Conservation (phyloP, 2,329 filamentous ascomycete species). For the Balansia obtecta region DNA sequence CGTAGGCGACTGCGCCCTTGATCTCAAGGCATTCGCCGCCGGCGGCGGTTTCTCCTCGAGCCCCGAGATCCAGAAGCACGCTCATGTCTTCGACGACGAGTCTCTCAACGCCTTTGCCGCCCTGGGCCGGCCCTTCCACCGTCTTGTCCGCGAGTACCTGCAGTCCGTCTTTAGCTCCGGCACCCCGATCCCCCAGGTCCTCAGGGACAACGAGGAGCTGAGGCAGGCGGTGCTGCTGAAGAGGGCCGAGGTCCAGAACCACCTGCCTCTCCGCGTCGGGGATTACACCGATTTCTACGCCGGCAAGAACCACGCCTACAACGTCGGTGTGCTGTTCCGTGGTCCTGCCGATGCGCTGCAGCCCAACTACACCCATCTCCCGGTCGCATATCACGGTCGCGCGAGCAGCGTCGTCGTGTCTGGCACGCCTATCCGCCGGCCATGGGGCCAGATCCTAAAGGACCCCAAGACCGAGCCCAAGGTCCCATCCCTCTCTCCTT, state of each 20-base stretch:
- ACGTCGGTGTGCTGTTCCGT: constrained; percentile 58
- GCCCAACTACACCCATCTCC: constrained; percentile 70
- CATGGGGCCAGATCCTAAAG: constrained; percentile 58
- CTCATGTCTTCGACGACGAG: constrained; percentile 14
- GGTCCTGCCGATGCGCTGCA: constrained; percentile 63
- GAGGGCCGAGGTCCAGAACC: constrained; percentile 42
- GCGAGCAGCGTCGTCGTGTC: constrained; percentile 65
- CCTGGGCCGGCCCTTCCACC: constrained; percentile 56
- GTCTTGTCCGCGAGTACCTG: constrained; percentile 58
- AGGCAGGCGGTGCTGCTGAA: constrained; percentile 17
- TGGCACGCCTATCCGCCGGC: constrained; percentile 58
- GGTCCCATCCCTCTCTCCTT: constrained; percentile 47
- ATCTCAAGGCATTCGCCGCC: constrained; percentile 49
- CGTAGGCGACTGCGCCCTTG: constrained; percentile 60
- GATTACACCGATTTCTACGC: constrained; percentile 84
- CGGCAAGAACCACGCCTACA: constrained; percentile 64
- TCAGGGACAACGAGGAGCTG: constrained; percentile 24
- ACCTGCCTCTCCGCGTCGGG: constrained; percentile 64
- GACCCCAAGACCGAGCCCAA: constrained; percentile 34
- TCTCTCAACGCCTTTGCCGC: constrained; percentile 23
- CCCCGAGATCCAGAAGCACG: constrained; percentile 14
- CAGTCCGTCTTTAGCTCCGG: constrained; percentile 46
- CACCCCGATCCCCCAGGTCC: constrained; percentile 24
- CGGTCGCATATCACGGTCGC: constrained; percentile 71
- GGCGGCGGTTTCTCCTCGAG: constrained; percentile 25